Evolutionary conservation across 352 stramenopile genomes (phyloP), one percentile per base, ranked within the genome.

Genomic region (Phytophthora lateralis): DNA sequence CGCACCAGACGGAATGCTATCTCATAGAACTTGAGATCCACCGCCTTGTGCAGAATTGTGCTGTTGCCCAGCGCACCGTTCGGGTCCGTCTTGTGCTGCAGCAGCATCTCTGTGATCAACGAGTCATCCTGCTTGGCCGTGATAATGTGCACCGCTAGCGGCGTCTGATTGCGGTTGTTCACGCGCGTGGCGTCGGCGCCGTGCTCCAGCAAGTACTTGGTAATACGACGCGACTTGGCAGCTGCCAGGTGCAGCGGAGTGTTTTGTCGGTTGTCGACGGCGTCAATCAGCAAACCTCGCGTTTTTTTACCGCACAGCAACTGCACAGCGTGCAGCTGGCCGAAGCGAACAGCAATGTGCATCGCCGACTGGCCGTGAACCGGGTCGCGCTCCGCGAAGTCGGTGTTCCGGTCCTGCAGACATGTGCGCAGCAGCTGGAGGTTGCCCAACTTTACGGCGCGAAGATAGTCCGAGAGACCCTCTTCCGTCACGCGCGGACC

Each of bases 181-280:
- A 82, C 69, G 17, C 75, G 73, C 30, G 70, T 76, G 24, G 87
- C 78, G 29, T 81, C 71, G 1, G 87, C 87, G 21, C 76, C 79
- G 5, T 91, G 71, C 50, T 95, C 84, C 14, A 95, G 73, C 32
- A 95, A 27, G 30, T 82, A 91, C 74, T 93, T 92, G 58, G 86
- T 93, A 34, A 95, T 80, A 7, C 86, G 84, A 3, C 84, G 82
- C 41, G 86, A 95, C 54, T 91, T 91, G 26, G 84, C 86, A n/a
- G 81, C 67, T 8, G 86, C 86, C 17, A 95, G 43, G 47, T 95
- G 86, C 48, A 95, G 49, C 7, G 86, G 78, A 8, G 86, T 93
- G 75, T 95, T 95, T 39, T 81, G 50, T 15, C 86, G 80, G 35
- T 77, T 76, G 71, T 95, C 86, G 2, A 83, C 74, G 20, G 80